These are phyloP conservation scores for Debaryomycetaceae sp. DNA, from an alignment of 1,139 yeast species.

Conservation along the genomic window DNA sequence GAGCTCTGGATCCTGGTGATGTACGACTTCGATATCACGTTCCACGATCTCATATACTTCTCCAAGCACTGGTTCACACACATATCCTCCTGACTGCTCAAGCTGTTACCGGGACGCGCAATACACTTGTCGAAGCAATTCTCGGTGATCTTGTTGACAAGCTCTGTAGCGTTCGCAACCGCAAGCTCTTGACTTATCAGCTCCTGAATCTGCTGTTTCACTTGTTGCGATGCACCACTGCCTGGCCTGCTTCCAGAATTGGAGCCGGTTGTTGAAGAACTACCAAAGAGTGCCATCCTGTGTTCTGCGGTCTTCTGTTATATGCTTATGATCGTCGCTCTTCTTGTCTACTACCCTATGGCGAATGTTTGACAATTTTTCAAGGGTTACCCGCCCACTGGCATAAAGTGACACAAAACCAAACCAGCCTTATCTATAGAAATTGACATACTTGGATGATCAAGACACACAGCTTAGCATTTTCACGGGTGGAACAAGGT, in stretches of 20 bases:
- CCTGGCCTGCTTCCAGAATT: constrained; percentile 3
- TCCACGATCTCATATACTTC: constrained; percentile 92
- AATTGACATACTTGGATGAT: not conserved
- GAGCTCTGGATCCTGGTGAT: constrained; percentile 61
- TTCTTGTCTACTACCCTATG: not conserved
- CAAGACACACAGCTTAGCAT: not conserved
- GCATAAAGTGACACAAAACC: not conserved
- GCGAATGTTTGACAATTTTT: constrained; percentile 1
- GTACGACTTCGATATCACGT: constrained; percentile 72
- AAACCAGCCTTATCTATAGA: not conserved
- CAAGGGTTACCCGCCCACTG: constrained; percentile 1
- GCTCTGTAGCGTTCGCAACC: constrained; percentile 81
- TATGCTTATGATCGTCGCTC: not conserved
- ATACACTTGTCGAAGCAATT: constrained; percentile 84
- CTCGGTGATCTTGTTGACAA: constrained; percentile 82
- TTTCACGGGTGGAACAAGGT: not conserved
- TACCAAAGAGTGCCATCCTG: constrained; percentile 32
- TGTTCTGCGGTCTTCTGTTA: not conserved
- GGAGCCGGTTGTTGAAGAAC: constrained; percentile 18
- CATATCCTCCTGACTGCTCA: constrained; percentile 28
- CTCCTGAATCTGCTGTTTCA: constrained; percentile 60
- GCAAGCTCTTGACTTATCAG: constrained; percentile 83
- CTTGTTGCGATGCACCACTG: constrained; percentile 18
- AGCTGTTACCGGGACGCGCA: constrained; percentile 43
- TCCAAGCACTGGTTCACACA: constrained; percentile 79